These are phyloP conservation scores for Trichomonascaceae sp. DNA, from an alignment of 1,139 yeast species.

Conservation along the genomic window DNA sequence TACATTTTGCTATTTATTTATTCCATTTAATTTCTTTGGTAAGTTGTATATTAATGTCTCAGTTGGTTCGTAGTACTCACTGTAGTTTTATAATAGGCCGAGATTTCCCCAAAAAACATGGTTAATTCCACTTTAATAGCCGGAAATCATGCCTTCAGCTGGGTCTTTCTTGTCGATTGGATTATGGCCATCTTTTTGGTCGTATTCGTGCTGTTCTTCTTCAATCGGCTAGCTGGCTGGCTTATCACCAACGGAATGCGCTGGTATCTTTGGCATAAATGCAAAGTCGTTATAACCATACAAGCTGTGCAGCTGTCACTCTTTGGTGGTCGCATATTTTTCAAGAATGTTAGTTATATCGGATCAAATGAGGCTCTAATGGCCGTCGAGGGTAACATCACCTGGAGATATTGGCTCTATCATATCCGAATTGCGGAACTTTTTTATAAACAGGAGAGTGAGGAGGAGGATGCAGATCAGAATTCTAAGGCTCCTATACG, in stretches of 20 bases:
- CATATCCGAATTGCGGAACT: conserved; percentile 27
- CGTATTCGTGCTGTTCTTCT: conserved; percentile 63
- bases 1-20: neutral
- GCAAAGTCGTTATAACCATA: conserved; percentile 51
- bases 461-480: conserved; percentile 18
- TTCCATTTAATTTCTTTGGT: neutral
- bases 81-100: neutral
- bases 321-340: conserved; percentile 74
- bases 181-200: conserved; percentile 57
- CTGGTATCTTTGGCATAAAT: conserved; percentile 57
- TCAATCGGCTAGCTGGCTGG: conserved; percentile 69
- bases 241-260: conserved; percentile 47
- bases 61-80: neutral
- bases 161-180: conserved; percentile 88
- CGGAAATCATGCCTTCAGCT: conserved; percentile 44
- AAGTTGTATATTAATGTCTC: neutral
- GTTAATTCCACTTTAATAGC: neutral
- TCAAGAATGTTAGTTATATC: conserved; percentile 66
- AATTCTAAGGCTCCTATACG: conserved; percentile 55
- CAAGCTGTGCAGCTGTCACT: conserved; percentile 72
- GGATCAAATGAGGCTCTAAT: conserved; percentile 67
- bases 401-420: conserved; percentile 88
- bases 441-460: conserved; percentile 5
- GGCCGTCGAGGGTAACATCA: conserved; percentile 61
- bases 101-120: neutral